Conservation (phyloP, 225 moss, liverwort and hornwort species). For the Marchantia polymorpha region DNA sequence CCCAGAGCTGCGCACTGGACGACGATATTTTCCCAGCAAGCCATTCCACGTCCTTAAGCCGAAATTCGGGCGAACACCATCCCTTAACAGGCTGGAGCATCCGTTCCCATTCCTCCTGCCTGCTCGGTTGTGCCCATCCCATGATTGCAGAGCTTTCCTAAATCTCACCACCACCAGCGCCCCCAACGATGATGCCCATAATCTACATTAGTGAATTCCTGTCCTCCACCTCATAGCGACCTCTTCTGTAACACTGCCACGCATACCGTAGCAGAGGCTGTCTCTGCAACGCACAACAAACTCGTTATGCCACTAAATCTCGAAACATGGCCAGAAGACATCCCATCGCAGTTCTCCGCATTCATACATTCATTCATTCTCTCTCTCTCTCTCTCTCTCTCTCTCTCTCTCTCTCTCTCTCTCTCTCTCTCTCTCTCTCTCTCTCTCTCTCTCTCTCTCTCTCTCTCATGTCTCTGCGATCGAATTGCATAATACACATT, state of each 20-base stretch:
- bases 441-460: neutral
- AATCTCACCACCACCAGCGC: neutral
- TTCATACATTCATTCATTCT: neutral
- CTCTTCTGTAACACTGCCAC: neutral
- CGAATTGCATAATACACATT: neutral
- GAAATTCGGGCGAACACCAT: neutral
- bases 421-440: neutral
- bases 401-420: neutral
- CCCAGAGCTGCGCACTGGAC: neutral
- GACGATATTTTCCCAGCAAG: neutral
- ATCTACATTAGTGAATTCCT: neutral
- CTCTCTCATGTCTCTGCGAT: neutral
- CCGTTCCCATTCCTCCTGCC: slow-evolving; percentile 17
- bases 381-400: neutral
- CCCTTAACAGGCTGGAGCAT: neutral
- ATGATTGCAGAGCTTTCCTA: slow-evolving; percentile 9
- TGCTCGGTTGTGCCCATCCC: slow-evolving; percentile 26
- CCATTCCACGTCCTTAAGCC: slow-evolving; percentile 17
- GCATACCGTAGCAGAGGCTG: no score
- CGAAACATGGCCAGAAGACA: neutral
- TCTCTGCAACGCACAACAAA: neutral
- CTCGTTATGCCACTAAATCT: neutral
- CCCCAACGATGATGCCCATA: neutral
- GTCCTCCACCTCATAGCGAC: neutral
- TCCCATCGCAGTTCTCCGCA: neutral